Conservation (phyloP, 139 green algal species). For the Chlorella sp. region DNA sequence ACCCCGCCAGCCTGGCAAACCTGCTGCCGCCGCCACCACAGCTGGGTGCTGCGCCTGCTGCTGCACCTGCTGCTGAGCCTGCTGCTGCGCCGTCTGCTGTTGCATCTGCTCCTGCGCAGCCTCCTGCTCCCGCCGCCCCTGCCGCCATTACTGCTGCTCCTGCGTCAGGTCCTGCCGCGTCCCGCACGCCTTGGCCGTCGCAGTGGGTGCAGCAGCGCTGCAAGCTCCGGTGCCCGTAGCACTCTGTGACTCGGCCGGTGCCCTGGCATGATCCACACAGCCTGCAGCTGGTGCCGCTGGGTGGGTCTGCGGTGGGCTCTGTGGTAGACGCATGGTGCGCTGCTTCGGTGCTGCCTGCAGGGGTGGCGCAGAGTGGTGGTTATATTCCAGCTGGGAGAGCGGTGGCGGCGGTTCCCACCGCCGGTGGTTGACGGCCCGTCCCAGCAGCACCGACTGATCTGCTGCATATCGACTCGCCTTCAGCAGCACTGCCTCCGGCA, state of each 20-base stretch:
- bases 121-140: background rate
- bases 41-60: background rate
- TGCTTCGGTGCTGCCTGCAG: background rate
- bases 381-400: background rate
- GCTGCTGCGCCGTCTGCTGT: background rate
- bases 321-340: background rate
- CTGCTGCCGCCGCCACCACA: background rate
- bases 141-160: background rate
- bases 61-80: background rate
- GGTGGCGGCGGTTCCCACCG: background rate
- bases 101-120: background rate
- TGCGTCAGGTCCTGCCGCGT: background rate
- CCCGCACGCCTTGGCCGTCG: background rate
- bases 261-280: background rate
- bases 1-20: constrained; percentile 6
- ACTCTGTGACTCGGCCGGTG: background rate
- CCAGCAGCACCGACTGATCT: background rate
- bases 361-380: background rate
- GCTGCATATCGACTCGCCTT: background rate
- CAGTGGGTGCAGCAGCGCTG: background rate
- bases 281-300: background rate
- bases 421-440: background rate
- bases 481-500: background rate
- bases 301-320: background rate
- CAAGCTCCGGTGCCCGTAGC: background rate